phyloP scores from a whole-genome alignment of 192 early-diverging fungal genomes.

The Coemansia sp. region DNA sequence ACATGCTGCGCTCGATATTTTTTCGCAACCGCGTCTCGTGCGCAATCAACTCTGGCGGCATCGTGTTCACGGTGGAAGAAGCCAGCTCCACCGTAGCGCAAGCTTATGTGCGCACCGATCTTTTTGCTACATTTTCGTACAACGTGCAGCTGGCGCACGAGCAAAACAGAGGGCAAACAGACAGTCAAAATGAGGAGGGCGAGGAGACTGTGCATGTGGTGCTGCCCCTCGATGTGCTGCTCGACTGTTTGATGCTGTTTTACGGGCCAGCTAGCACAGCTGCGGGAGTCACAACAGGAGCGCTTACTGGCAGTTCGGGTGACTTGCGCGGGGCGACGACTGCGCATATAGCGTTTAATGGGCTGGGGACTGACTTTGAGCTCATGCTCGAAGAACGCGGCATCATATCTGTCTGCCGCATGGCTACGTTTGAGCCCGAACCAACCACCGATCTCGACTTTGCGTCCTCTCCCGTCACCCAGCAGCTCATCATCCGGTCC shows the following conservation, averaged over 20 bases:
- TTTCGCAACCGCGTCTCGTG: constrained; percentile 37
- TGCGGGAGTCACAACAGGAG: not conserved
- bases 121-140: constrained; percentile 37
- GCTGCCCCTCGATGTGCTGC: constrained; percentile 45
- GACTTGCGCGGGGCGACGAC: constrained; percentile 46
- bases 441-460: constrained; percentile 48
- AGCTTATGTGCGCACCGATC: constrained; percentile 33
- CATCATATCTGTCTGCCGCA: constrained; percentile 53
- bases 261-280: constrained; percentile 28
- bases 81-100: constrained; percentile 46
- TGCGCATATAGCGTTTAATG: constrained; percentile 34
- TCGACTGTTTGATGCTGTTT: constrained; percentile 49
- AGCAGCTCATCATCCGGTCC: constrained; percentile 58
- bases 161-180: constrained; percentile 4
- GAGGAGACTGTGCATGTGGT: constrained; percentile 23
- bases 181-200: constrained; percentile 7
- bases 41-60: constrained; percentile 33
- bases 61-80: constrained; percentile 49
- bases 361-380: constrained; percentile 42
- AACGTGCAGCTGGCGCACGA: constrained; percentile 18
- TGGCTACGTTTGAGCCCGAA: constrained; percentile 54
- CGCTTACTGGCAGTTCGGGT: constrained; percentile 18
- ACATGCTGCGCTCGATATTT: constrained; percentile 53
- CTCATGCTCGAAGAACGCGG: constrained; percentile 58
- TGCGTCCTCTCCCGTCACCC: constrained; percentile 21